Evolutionary conservation across 106 monocot species (phyloP).

Genomic region (Dactylorhiza incarnata): DNA sequence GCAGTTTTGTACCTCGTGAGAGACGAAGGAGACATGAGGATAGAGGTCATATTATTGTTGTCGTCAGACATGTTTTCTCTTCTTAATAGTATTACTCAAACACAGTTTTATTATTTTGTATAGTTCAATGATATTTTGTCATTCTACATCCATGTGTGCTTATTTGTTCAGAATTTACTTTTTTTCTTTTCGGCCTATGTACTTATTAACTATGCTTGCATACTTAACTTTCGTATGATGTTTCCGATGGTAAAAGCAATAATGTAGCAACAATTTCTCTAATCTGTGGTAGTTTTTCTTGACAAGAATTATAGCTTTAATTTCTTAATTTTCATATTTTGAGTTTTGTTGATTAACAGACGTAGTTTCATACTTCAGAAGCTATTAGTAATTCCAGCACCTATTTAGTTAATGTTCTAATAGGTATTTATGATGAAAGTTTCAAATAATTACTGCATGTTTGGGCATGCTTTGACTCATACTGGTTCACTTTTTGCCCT

Average conservation of each 20-base stretch:
- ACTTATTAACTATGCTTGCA: neutral
- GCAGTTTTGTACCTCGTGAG: constrained; percentile 95
- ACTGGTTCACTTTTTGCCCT: neutral
- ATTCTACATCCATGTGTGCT: neutral
- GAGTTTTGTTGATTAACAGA: neutral
- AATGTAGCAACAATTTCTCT: neutral
- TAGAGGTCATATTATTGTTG: constrained; percentile 40
- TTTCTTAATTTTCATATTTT: neutral
- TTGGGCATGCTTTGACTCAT: neutral
- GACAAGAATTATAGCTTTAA: neutral
- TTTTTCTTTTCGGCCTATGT: neutral
- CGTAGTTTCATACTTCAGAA: neutral
- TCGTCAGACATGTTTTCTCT: constrained; percentile 4
- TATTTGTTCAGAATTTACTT: neutral
- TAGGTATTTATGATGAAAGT: neutral
- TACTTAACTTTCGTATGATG: neutral
- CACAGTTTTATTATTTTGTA: neutral
- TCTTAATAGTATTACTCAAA: neutral
- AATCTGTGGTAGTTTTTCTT: neutral
- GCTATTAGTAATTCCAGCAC: neutral
- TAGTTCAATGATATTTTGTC: neutral
- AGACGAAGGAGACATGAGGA: constrained; percentile 79
- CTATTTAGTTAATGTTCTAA: neutral
- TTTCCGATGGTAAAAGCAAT: neutral
- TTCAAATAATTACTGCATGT: neutral